Evolutionary conservation across 2,329 filamentous ascomycete species (phyloP).

Genomic region (Camillea tinctor): DNA sequence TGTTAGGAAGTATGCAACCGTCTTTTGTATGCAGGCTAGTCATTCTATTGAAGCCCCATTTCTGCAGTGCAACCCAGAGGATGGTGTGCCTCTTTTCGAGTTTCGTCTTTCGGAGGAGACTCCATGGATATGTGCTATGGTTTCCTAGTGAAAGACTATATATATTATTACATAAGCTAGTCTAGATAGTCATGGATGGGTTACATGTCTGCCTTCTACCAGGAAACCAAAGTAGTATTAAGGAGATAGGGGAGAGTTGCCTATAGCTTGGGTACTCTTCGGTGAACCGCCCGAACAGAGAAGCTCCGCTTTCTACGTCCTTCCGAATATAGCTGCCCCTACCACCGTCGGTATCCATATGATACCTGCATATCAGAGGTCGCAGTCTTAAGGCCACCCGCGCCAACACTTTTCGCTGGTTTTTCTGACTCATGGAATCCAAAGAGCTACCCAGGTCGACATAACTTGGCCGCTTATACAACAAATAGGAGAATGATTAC

Average conservation of each 20-base stretch:
- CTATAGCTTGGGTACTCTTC: background rate
- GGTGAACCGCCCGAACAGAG: background rate
- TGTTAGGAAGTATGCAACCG: background rate
- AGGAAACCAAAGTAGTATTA: background rate
- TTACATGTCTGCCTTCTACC: background rate
- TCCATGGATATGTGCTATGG: background rate
- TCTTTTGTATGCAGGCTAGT: background rate
- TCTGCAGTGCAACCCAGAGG: background rate
- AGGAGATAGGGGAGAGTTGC: background rate
- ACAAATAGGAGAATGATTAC: background rate
- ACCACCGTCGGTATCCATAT: background rate
- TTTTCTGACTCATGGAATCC: background rate
- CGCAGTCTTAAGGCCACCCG: background rate
- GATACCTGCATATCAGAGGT: background rate
- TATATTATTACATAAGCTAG: background rate
- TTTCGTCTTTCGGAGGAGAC: background rate
- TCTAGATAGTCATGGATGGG: background rate
- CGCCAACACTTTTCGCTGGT: background rate
- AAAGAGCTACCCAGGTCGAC: background rate
- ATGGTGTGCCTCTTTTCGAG: background rate
- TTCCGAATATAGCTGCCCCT: background rate
- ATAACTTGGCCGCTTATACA: background rate
- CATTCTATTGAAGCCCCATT: background rate
- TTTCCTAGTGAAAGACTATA: background rate
- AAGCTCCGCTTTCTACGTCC: background rate